phyloP scores from a whole-genome alignment of 2,329 filamentous ascomycete species.

The Talaromyces sp. region DNA sequence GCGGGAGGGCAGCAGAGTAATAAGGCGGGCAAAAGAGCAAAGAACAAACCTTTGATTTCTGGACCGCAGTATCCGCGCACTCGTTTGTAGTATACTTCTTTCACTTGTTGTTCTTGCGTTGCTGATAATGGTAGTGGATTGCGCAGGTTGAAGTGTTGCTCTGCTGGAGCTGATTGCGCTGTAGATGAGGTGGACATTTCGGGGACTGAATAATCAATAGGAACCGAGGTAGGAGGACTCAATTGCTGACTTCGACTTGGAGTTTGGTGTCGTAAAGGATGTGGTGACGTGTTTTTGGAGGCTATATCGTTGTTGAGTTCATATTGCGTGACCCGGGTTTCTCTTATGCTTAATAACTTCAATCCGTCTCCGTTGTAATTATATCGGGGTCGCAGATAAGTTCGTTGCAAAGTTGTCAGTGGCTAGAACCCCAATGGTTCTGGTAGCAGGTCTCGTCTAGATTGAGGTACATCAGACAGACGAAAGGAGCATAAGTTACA shows the following conservation, averaged over 20 bases:
- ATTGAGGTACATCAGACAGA: neutral
- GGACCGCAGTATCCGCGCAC: constrained; percentile 70
- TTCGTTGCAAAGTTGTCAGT: no score
- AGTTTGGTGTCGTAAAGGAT: neutral
- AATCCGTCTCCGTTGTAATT: neutral
- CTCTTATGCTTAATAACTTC: neutral
- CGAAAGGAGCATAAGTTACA: neutral
- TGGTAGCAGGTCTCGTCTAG: neutral
- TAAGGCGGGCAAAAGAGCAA: neutral
- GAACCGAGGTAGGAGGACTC: neutral
- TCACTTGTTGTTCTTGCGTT: constrained; percentile 74
- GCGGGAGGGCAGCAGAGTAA: neutral
- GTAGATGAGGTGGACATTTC: constrained; percentile 19
- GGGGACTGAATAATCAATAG: neutral
- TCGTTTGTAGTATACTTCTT: constrained; percentile 72
- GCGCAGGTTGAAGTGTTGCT: constrained; percentile 41
- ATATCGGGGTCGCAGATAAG: no score
- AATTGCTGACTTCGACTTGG: neutral
- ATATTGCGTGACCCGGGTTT: constrained; percentile 8
- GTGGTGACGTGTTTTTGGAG: neutral
- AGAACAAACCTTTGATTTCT: constrained; percentile 66
- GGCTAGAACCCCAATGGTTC: no score
- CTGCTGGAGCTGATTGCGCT: constrained; percentile 15
- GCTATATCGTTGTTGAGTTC: neutral
- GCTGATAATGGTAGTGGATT: constrained; percentile 81